Evolutionary conservation across 2,329 filamentous ascomycete genomes (phyloP), one percentile per base, ranked within the genome.

Genomic region (Exophiala dermatitidis): DNA sequence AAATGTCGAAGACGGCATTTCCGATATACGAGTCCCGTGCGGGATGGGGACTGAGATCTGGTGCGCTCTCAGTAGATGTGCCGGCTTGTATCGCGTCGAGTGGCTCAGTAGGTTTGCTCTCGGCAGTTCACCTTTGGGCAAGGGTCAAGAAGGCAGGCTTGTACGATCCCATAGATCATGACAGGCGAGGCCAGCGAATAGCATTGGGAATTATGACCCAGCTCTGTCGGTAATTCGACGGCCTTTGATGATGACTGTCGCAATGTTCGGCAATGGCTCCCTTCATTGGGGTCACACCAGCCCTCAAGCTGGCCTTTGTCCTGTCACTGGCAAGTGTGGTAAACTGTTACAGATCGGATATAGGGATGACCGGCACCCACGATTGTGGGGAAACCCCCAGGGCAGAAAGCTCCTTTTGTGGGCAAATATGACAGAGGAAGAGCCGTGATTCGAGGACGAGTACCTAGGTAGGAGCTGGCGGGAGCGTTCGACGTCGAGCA

Each of bases 71-170:
- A 19, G 42, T 34, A 34, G 33, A 19, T 40, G 31, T 47, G 34
- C 30, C 46, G 38, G 33, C 19, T 52, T 26, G 51, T 42, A 41
- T 36, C 50, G 36, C 10, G 19, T 19, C 19, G 6, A 46, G 48
- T 43, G 37, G 48, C 46, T 38, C 45, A 49, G 55, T 52, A 29
- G 46, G 46, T 38, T 38, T 42, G n/a, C 32, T 33, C 48, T 58
- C 55, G 55, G 55, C 55, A 58, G 55, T 58, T 58, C 48, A 41
- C 32, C 28, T 56, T 52, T 38, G 40, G 45, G 29, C 40, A 36
- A 50, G 42, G 49, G 37, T 32, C n/a, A n/a, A n/a, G n/a, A n/a
- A n/a, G 9, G 38, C 28, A 41, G 26, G 38, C 4, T 41, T 26
- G 38, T 41, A 28, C 38, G 12, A 41, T 41, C 12, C 5, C n/a